Evolutionary conservation across 176 grass and related monocot genomes (phyloP).

Genomic region (Oryza longistaminata): DNA sequence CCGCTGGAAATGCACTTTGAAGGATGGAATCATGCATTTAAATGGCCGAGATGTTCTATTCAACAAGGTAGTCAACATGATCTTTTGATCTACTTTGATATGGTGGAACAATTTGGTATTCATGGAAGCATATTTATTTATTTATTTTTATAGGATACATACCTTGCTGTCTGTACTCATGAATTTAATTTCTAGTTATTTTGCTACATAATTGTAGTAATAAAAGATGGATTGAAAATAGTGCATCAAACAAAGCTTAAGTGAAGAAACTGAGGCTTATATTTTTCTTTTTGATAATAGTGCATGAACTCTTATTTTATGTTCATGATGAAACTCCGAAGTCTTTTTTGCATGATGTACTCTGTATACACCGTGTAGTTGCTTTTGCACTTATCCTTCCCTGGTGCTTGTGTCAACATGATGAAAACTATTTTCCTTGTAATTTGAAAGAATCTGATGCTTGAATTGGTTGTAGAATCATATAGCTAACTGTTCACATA

Average conservation of each 20-base stretch:
- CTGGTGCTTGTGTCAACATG: background rate
- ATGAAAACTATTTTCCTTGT: background rate
- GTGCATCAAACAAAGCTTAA: background rate
- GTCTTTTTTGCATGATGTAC: background rate
- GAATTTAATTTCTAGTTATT: constrained; percentile 7
- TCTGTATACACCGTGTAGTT: background rate
- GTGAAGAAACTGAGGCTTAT: background rate
- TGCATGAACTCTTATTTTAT: background rate
- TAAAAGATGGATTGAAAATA: background rate
- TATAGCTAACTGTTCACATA: background rate
- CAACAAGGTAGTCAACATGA: constrained; percentile 59
- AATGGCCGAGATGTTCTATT: constrained; percentile 73
- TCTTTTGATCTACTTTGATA: constrained; percentile 13
- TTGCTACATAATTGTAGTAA: background rate
- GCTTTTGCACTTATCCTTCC: background rate
- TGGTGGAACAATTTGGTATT: background rate
- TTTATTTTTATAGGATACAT: background rate
- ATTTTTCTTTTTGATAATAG: background rate
- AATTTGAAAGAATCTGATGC: background rate
- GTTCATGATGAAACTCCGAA: background rate
- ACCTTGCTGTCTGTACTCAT: background rate
- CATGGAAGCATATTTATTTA: background rate
- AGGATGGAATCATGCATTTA: constrained; percentile 89
- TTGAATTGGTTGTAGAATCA: constrained; percentile 7
- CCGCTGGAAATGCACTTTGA: constrained; percentile 80